Base-by-base conservation (phyloP, 768 basidiomycete species). In the Naganishia vaughanmartiniae region DNA sequence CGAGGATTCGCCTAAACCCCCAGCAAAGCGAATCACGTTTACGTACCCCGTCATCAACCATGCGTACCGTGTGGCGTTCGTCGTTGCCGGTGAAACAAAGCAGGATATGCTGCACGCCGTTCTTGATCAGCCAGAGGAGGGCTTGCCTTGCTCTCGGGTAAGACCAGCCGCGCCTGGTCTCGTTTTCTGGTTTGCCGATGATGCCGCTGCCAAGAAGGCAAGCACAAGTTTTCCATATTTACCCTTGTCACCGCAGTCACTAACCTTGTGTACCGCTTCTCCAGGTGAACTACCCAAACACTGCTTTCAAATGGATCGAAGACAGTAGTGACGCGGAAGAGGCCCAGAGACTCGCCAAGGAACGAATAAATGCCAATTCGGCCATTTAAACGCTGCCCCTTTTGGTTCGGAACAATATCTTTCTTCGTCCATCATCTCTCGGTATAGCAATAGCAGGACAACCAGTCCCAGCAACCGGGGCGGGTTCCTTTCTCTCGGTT, bases 111-210 rank as follows among this genome's bases (percentile, higher is more conserved):
- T 99, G 63, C 82, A 84, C 65, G 83, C 77, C 42, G 85, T 95
- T n/a, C 82, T 98, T 68, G 94, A 97, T 79, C 79, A 85, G 42
- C 91, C 93, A 2, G 90, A 92, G 79, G 78, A 83, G 66, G 88
- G 88, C 2, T 84, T 98, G 19, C 96, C 96, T 19, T 86, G 91
- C 21, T 89, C 92, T 14, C 85, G 88, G 58, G 92, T 99, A 63
- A 87, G 85, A 72, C 93, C 89, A 1, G 87, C 84, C 4, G 82
- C 83, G 72, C 92, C 91, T 26, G 95, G 95, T 34, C 89, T 90
- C 66, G 85, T 96, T 36, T 93, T 88, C 81, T 98, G 93, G 94
- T 98, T 98, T 82, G 88, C 90, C 42, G 93, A 97, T 82, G 88
- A 92, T 57, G 88, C 87, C 10, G 94, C 96, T 1, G 85, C 88